Percentiles rank a stretch among this genome's conserved stretches.
These are phyloP conservation scores for Ustilago trichophora DNA, from an alignment of 1,284 basidiomycete genomes.

Conservation along the genomic window DNA sequence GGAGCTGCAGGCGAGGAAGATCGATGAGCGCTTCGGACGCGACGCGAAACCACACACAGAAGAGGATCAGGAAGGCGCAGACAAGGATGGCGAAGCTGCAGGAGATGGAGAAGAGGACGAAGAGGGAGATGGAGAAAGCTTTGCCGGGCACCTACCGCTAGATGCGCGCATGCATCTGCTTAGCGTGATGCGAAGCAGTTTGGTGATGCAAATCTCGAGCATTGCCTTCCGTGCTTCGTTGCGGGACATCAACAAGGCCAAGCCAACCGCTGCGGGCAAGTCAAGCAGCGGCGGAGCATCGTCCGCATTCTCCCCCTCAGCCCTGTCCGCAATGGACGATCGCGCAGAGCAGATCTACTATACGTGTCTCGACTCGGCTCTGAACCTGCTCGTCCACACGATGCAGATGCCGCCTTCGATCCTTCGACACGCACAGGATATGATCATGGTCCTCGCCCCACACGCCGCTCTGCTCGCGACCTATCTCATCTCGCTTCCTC, in stretches of 20 bases:
- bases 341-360: constrained; percentile 45
- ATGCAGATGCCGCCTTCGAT: constrained; percentile 30
- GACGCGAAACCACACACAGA: neutral
- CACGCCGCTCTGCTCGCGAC: constrained; percentile 48
- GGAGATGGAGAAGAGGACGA: neutral
- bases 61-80: neutral
- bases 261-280: constrained; percentile 11
- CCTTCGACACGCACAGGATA: constrained; percentile 47
- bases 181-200: constrained; percentile 40
- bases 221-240: constrained; percentile 46
- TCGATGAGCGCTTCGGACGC: constrained; percentile 28
- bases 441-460: constrained; percentile 48
- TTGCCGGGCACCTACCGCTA: constrained; percentile 17
- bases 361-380: constrained; percentile 43
- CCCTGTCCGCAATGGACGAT: constrained; percentile 38
- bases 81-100: neutral
- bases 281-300: constrained; percentile 6
- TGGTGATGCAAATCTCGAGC: constrained; percentile 47
- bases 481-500: constrained; percentile 43
- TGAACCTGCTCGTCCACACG: constrained; percentile 38
- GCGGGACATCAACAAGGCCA: constrained; percentile 44
- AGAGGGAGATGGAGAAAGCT: constrained; percentile 1
- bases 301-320: constrained; percentile 23
- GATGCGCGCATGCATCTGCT: constrained; percentile 32
- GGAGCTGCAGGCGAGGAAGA: constrained; percentile 44